Evolutionary conservation across 208 protist species (phyloP), one percentile per base, ranked within the genome.

Genomic region (Phytomonas francai): DNA sequence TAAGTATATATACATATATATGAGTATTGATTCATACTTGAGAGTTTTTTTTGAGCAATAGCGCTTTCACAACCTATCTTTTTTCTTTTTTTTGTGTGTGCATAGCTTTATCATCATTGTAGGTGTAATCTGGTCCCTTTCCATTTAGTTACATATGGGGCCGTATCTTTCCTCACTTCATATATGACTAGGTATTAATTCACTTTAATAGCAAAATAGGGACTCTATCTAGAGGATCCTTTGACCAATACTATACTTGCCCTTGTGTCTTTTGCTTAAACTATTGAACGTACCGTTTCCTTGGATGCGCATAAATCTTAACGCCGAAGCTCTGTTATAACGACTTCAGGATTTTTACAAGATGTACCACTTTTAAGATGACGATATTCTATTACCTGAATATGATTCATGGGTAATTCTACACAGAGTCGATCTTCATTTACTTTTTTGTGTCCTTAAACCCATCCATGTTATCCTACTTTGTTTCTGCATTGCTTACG

Each of bases 81-180:
- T 61, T 70, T 63, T 25, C 25, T 67, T 67, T 58, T 68, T 72
- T 29, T 65, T 62, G 42, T 71, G 22, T 59, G 36, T 63, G 33
- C 32, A 56, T 59, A 22, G 49, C 14, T 70, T 63, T 69, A 62
- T 62, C 56, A 11, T 67, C 12, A 61, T 32, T 39, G 33, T 36
- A 56, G 39, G 12, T 22, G 31, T 72, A 6, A 45, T 65, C 1
- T 6, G 19, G 0, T 34, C 19, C 22, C 8, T 63, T 63, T 51
- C 8, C 8, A 59, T 32, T 63, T 32, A 63, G 36, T 45, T 5
- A 63, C 22, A 34, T 22, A 63, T 54, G 6, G 4, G 25, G 8
- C 19, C 16, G 16, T 54, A 54, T 63, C 25, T 63, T 39, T 32
- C 19, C 19, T 32, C 32, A 63, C 19, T 32, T 25, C 16, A 6